Evolutionary conservation across 225 moss, liverwort and hornwort genomes (phyloP).

Genomic region (Lunularia cruciata): DNA sequence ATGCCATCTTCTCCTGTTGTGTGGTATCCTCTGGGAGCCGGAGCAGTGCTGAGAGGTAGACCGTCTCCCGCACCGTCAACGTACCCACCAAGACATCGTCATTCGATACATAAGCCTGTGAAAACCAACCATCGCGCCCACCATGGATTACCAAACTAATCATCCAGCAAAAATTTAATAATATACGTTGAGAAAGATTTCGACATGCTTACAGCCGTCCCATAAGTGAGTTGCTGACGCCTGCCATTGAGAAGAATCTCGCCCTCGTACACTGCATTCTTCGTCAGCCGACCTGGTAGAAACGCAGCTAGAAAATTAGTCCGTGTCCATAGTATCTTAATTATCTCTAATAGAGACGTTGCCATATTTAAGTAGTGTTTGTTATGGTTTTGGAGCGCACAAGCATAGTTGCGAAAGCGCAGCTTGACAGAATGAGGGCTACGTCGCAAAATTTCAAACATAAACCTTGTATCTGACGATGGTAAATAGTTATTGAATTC

Average conservation of each 20-base stretch:
- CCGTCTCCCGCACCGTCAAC: constrained; percentile 46
- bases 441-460: too few species aligned
- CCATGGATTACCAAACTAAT: not conserved
- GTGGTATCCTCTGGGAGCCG: constrained; percentile 42
- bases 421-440: too few species aligned
- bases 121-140: too few species aligned
- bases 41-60: constrained; percentile 39
- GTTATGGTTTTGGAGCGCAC: too few species aligned
- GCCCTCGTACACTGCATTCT: constrained; percentile 43
- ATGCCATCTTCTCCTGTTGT: constrained; percentile 36
- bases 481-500: too few species aligned
- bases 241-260: constrained; percentile 52
- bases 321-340: not conserved
- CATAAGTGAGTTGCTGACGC: constrained; percentile 46
- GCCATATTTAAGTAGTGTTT: too few species aligned
- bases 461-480: too few species aligned
- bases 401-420: too few species aligned
- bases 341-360: too few species aligned
- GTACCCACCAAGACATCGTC: constrained; percentile 40
- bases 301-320: not conserved
- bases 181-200: not conserved
- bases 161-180: not conserved
- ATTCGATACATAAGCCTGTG: constrained; percentile 42
- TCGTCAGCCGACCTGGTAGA: constrained; percentile 27
- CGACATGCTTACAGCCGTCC: constrained; percentile 32